A percentile compares a stretch with the other conserved stretches of the same genome.
Evolutionary conservation across 768 basidiomycete species (phyloP).

Genomic region (Sarcodon aspratus): DNA sequence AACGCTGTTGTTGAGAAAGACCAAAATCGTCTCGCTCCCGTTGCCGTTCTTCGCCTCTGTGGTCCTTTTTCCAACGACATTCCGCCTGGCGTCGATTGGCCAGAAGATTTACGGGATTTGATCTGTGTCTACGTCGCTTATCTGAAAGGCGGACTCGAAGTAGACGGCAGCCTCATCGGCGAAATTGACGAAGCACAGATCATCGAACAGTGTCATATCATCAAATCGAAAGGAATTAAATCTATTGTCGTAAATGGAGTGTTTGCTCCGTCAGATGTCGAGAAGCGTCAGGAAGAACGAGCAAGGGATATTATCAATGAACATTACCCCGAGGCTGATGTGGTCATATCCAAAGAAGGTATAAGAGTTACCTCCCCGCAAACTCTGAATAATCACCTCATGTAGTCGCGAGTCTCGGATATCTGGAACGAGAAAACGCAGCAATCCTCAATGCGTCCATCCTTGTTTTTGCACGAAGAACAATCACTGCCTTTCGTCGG

Average conservation of each 20-base stretch:
- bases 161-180: conserved; percentile 35
- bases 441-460: conserved; percentile 58
- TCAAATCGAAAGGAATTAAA: conserved; percentile 15
- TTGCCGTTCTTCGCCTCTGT: conserved; percentile 54
- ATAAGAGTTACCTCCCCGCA: conserved; percentile 2
- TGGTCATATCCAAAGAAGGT: conserved; percentile 30
- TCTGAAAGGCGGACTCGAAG: conserved; percentile 31
- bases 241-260: conserved; percentile 35
- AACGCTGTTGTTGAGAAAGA: conserved; percentile 50
- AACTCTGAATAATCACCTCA: not conserved
- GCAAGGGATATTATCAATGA: conserved; percentile 30
- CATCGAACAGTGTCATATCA: conserved; percentile 27
- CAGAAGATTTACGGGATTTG: conserved; percentile 18
- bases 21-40: conserved; percentile 37
- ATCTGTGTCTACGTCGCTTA: conserved; percentile 24
- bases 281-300: conserved; percentile 32
- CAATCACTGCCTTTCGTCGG: conserved; percentile 39
- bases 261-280: conserved; percentile 35
- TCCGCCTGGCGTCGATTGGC: conserved; percentile 47
- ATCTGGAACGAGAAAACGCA: conserved; percentile 58
- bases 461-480: conserved; percentile 43
- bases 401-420: conserved; percentile 42
- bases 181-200: conserved; percentile 32
- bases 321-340: conserved; percentile 21
- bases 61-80: conserved; percentile 47